Base-by-base conservation (phyloP, 257 asterid species). In the Prunella vulgaris region DNA sequence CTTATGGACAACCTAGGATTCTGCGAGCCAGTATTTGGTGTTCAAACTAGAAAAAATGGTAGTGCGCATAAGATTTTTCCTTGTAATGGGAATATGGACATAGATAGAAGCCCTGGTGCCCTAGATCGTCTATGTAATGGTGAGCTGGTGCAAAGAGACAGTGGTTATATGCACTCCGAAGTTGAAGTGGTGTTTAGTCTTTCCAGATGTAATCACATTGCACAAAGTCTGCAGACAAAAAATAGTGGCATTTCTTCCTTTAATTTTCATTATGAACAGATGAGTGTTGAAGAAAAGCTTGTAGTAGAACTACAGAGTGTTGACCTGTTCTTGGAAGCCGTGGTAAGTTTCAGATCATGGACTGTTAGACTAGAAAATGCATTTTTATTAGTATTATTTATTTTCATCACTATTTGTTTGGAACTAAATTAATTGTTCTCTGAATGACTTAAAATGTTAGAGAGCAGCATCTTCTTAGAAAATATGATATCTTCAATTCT, bases 251-350 rank as follows among this genome's bases (percentile, higher is more conserved):
- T 80, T 70, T 82, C 84, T 77, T 75, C 82, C 62, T 67, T 64
- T 72, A 90, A 83, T 70, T 78, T 81, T 77, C 92, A 84, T 62
- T 91, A 89, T 73, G 95, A 85, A 81, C 87, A 89, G 68, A 80
- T 88, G 92, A 28, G 76, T 65, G 66, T 86, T 69, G 95, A 91
- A 76, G 96, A 91, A 63, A 89, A 77, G 78, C 86, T 91, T 77
- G 62, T 91, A 69, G 76, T 82, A 65, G 99, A 94, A 82, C 83
- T 94, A 62, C 90, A 84, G 72, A 91, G 96, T 75, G 60, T 94
- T 60, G 99, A 88, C 71, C 80, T 94, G 40, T 78, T 70, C 77
- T 68, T 84, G 76, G 99, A 91, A 75, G 66, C 90, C 10, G 90
- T 89, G 92, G 99, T 94, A 89, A 82, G 95, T 76, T 77, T 76